phyloP scores from a whole-genome alignment of 129 eudicot genomes.

The Rutidosis leptorrhynchoides region DNA sequence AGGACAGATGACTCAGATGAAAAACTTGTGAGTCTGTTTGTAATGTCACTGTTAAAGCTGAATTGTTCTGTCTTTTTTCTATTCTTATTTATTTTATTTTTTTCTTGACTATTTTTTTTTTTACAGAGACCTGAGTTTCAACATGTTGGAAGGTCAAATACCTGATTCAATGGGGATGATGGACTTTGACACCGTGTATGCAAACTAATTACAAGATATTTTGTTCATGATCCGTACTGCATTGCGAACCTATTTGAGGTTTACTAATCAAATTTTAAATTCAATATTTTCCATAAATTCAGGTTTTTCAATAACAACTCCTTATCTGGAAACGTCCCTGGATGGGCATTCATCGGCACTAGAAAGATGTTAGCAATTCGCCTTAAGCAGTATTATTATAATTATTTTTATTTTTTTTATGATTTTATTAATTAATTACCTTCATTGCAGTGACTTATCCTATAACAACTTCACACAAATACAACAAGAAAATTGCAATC shows the following conservation, averaged over 20 bases:
- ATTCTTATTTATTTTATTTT: no score
- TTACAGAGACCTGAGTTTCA: constrained; percentile 81
- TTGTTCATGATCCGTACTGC: not conserved
- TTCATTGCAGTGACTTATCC: constrained; percentile 57
- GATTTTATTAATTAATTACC: constrained; percentile 8
- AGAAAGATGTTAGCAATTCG: constrained; percentile 42
- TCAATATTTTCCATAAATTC: constrained; percentile 23
- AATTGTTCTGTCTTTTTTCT: no score
- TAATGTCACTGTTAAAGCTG: constrained; percentile 6
- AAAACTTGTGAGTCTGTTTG: constrained; percentile 45
- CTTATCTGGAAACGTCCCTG: constrained; percentile 54
- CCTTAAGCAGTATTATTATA: not conserved
- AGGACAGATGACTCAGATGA: constrained; percentile 38
- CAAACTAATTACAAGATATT: not conserved
- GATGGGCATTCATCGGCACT: constrained; percentile 38
- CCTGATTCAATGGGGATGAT: constrained; percentile 39
- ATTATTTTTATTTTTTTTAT: no score
- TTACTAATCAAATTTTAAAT: constrained; percentile 2
- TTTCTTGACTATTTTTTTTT: constrained; percentile 22
- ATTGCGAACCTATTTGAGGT: not conserved
- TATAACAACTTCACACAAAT: constrained; percentile 68
- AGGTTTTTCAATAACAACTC: constrained; percentile 65
- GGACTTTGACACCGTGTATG: constrained; percentile 41
- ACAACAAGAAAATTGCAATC: constrained; percentile 37
- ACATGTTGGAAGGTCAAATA: constrained; percentile 60